Conservation (phyloP, 495 filamentous ascomycete species). For the Aspergillus olivimuriae region DNA sequence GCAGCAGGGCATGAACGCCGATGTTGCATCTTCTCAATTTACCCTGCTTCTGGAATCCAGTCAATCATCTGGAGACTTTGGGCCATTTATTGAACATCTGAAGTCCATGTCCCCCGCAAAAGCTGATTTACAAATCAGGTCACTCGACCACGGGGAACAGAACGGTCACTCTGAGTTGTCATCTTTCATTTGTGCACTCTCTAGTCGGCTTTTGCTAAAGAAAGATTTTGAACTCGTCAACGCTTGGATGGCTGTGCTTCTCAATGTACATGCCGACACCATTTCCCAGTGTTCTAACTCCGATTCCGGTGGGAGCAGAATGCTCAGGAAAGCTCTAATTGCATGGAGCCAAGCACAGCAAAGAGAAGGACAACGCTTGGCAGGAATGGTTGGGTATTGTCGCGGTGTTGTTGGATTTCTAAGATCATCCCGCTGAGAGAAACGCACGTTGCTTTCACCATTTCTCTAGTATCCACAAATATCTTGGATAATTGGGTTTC, state of each 20-base stretch:
- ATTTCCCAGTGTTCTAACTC: slow-evolving; percentile 39
- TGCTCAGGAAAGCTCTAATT: slow-evolving; percentile 46
- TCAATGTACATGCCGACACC: slow-evolving; percentile 66
- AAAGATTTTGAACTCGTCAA: slow-evolving; percentile 89
- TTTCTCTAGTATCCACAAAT: too few relatives aligned
- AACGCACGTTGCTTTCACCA: too few relatives aligned
- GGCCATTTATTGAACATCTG: slow-evolving; percentile 63
- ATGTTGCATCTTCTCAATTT: slow-evolving; percentile 41
- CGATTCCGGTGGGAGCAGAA: slow-evolving; percentile 26
- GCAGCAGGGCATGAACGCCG: slow-evolving; percentile 17
- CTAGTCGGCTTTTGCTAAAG: slow-evolving; percentile 53
- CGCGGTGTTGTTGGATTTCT: slow-evolving; percentile 84
- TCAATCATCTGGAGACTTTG: slow-evolving; percentile 39
- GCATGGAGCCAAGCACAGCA: slow-evolving; percentile 64
- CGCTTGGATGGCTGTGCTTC: slow-evolving; percentile 92
- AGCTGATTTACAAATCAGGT: slow-evolving; percentile 84
- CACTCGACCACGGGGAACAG: slow-evolving; percentile 48
- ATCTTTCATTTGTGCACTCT: slow-evolving; percentile 71
- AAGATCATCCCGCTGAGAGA: slow-evolving; percentile 47
- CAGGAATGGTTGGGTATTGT: slow-evolving; percentile 76
- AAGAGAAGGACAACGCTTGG: slow-evolving; percentile 61
- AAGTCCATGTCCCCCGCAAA: slow-evolving; percentile 71
- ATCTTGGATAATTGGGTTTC: not conserved
- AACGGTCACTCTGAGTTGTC: slow-evolving; percentile 48
- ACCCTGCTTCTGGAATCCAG: slow-evolving; percentile 46